phyloP scores from a whole-genome alignment of 139 green algal species.

The Spirogloea muscicola region DNA sequence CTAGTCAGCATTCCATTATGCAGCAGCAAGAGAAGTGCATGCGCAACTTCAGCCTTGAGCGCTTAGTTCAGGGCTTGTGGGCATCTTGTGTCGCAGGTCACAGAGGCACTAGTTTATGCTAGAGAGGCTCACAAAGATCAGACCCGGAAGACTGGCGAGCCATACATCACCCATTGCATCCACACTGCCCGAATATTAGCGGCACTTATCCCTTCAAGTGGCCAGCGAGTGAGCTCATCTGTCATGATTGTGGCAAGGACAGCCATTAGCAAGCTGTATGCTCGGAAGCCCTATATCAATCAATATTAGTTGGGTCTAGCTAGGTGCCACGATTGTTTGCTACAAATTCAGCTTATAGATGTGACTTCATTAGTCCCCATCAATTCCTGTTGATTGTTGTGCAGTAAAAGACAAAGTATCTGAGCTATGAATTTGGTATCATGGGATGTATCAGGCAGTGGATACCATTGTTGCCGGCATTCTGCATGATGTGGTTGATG shows the following conservation, averaged over 20 bases:
- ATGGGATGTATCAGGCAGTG: slow-evolving; percentile 38
- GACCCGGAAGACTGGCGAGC: slow-evolving; percentile 76
- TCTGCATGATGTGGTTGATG: slow-evolving; percentile 93
- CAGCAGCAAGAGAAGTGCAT: neutral
- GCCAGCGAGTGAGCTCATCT: slow-evolving; percentile 30
- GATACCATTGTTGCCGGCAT: slow-evolving; percentile 75
- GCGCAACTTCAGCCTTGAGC: neutral
- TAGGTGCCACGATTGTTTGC: too few relatives aligned
- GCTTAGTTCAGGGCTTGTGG: neutral
- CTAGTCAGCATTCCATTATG: neutral
- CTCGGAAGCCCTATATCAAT: neutral
- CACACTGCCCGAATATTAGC: slow-evolving; percentile 87
- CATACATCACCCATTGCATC: slow-evolving; percentile 90
- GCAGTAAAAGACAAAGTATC: too few relatives aligned
- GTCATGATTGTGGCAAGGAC: too few relatives aligned
- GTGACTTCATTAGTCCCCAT: too few relatives aligned
- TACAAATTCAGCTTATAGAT: too few relatives aligned
- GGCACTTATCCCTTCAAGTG: slow-evolving; percentile 36
- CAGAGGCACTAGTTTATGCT: slow-evolving; percentile 74
- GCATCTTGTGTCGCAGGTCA: neutral
- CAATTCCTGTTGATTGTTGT: too few relatives aligned
- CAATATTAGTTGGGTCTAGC: neutral
- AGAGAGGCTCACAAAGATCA: slow-evolving; percentile 72
- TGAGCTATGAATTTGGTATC: too few relatives aligned
- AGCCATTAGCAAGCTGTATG: too few relatives aligned